Evolutionary conservation across 2,329 filamentous ascomycete genomes (phyloP).

Genomic region (Arthroderma sp.): DNA sequence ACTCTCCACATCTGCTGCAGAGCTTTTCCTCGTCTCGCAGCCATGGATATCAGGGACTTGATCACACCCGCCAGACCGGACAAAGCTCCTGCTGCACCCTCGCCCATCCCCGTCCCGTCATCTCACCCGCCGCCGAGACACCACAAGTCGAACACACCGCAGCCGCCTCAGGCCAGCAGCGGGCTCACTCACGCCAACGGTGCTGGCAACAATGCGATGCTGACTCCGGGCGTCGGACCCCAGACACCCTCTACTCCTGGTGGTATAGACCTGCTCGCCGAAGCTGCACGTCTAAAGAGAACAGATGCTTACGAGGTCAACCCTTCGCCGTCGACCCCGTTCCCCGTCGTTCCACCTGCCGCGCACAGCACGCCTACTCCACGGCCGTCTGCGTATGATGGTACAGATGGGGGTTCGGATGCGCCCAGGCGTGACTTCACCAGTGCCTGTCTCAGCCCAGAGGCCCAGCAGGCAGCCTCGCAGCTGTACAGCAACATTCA

Average conservation of each 20-base stretch:
- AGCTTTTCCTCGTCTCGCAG: neutral
- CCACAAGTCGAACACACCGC: neutral
- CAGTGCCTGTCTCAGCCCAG: constrained; percentile 31
- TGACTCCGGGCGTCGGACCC: neutral
- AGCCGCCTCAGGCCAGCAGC: neutral
- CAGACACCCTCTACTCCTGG: constrained; percentile 30
- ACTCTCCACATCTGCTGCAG: neutral
- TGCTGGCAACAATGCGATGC: neutral
- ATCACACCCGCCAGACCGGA: neutral
- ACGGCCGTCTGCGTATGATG: constrained; percentile 22
- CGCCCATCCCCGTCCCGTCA: neutral
- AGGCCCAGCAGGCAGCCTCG: constrained; percentile 31
- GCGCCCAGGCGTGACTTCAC: constrained; percentile 31
- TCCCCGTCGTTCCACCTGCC: constrained; percentile 33
- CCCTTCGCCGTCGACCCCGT: constrained; percentile 34
- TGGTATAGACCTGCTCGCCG: constrained; percentile 40
- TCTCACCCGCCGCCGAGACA: too few species aligned
- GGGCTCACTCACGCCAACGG: neutral
- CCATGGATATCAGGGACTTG: constrained; percentile 3
- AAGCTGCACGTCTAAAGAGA: constrained; percentile 28
- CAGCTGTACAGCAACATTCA: constrained; percentile 34
- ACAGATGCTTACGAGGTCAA: constrained; percentile 20
- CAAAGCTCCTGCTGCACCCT: neutral
- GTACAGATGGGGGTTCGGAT: constrained; percentile 34
- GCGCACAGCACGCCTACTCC: constrained; percentile 20